Conservation (phyloP, 2,329 filamentous ascomycete species). For the Teratosphaeria destructans region DNA sequence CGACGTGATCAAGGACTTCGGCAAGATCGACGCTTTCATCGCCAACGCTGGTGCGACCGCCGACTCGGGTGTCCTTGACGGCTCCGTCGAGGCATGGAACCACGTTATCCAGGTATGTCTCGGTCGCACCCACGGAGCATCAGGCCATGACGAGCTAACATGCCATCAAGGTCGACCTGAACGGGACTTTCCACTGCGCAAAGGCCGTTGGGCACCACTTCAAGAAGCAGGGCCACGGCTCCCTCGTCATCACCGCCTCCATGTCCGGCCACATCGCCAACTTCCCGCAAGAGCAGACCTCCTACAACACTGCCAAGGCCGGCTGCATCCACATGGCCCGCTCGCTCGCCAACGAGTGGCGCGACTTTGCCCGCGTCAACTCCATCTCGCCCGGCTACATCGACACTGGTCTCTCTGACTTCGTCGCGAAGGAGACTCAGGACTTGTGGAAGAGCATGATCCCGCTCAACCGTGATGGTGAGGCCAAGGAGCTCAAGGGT, state of each 20-base stretch:
- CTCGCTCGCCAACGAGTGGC: constrained; percentile 59
- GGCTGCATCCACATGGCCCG: constrained; percentile 49
- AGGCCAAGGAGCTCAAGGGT: constrained; percentile 57
- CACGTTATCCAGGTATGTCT: constrained; percentile 53
- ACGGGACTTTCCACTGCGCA: constrained; percentile 75
- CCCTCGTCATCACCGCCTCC: constrained; percentile 56
- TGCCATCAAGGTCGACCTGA: constrained; percentile 78
- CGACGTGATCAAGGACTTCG: constrained; percentile 57
- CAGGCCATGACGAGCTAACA: constrained; percentile 54
- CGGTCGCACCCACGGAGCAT: constrained; percentile 60
- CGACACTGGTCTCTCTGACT: constrained; percentile 56
- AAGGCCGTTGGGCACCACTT: constrained; percentile 78
- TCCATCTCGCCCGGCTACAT: constrained; percentile 59
- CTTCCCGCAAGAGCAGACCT: constrained; percentile 62
- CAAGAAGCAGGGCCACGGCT: constrained; percentile 54
- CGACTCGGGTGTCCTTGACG: constrained; percentile 57
- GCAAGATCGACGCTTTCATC: constrained; percentile 57
- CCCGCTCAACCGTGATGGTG: constrained; percentile 49
- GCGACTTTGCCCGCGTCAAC: constrained; percentile 59
- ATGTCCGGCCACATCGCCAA: constrained; percentile 80
- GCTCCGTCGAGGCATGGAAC: constrained; percentile 60
- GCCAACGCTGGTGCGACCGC: constrained; percentile 64
- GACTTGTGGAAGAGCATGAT: constrained; percentile 51
- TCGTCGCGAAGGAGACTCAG: constrained; percentile 49
- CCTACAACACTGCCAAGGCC: constrained; percentile 57